Conservation (phyloP, 73 alveolate genomes). For the Paramecium sonneborni region DNA sequence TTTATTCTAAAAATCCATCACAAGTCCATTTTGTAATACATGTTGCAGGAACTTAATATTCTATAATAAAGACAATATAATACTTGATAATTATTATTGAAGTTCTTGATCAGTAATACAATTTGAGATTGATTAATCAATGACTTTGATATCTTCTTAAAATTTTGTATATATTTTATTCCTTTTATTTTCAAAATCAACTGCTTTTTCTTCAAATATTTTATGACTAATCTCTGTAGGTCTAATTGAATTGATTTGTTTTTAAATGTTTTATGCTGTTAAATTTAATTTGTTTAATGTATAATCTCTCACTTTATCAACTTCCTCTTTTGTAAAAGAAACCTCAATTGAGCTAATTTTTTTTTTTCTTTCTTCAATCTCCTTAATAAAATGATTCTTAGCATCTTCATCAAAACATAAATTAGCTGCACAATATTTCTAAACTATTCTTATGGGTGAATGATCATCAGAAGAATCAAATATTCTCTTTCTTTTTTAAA, state of each 20-base stretch:
- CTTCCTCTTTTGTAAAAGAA: constrained; percentile 6
- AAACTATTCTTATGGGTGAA: constrained; percentile 15
- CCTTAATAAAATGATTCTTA: neutral
- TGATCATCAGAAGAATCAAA: constrained; percentile 42
- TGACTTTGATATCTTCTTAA: neutral
- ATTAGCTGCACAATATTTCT: constrained; percentile 4
- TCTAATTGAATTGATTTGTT: neutral
- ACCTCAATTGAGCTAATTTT: constrained; percentile 1
- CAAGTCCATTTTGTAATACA: constrained; percentile 17
- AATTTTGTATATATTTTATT: neutral
- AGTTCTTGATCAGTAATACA: neutral
- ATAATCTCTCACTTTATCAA: constrained; percentile 11
- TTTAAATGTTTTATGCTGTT: neutral
- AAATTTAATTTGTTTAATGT: constrained; percentile 15
- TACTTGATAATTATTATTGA: neutral
- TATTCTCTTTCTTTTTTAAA: constrained; percentile 20
- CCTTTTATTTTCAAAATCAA: constrained; percentile 8
- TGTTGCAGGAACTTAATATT: neutral
- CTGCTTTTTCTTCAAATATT: constrained; percentile 6
- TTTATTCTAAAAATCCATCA: constrained; percentile 23
- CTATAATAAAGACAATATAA: neutral
- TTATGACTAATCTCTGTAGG: neutral
- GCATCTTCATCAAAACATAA: constrained; percentile 23
- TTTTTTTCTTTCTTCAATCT: neutral
- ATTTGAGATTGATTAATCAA: neutral